A percentile compares a stretch with the other conserved stretches of the same genome.
Conservation (phyloP, 2,329 filamentous ascomycete genomes). For the Corniculantispora saksenae region DNA sequence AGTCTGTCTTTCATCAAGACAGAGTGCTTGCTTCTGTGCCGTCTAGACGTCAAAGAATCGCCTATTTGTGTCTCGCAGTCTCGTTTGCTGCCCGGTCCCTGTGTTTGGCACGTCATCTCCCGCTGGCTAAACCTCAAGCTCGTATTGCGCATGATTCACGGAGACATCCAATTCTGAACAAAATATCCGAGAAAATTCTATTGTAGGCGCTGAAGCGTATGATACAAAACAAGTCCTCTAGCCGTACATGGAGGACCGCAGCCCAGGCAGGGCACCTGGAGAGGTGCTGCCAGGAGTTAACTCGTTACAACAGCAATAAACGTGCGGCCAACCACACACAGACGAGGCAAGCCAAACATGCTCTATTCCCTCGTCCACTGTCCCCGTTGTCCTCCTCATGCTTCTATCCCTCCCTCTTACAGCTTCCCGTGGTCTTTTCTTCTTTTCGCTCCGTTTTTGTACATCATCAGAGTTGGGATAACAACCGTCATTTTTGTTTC, state of each 20-base stretch:
- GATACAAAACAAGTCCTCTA: slow-evolving; percentile 18
- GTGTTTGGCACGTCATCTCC: too few relatives aligned
- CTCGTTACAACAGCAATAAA: slow-evolving; percentile 9
- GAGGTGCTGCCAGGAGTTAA: not conserved
- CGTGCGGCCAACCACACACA: slow-evolving; percentile 9
- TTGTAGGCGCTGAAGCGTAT: slow-evolving; percentile 22
- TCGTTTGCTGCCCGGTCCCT: too few relatives aligned
- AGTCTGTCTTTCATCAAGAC: too few relatives aligned
- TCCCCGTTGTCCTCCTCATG: not conserved
- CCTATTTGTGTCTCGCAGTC: too few relatives aligned
- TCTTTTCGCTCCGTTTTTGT: slow-evolving; percentile 7
- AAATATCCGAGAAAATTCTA: slow-evolving; percentile 18
- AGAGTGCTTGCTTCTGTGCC: too few relatives aligned
- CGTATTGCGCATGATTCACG: not conserved
- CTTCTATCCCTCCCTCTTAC: not conserved
- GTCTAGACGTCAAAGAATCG: too few relatives aligned
- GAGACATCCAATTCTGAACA: too few relatives aligned
- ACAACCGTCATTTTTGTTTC: not conserved
- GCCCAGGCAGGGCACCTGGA: not conserved
- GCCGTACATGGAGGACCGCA: slow-evolving; percentile 8
- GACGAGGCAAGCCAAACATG: not conserved
- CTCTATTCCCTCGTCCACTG: not conserved
- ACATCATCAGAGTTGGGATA: slow-evolving; percentile 15
- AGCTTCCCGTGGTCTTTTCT: not conserved
- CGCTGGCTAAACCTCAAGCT: too few relatives aligned